Evolutionary conservation across 805 yeast genomes (phyloP).

Genomic region (Yarrowia bubula): DNA sequence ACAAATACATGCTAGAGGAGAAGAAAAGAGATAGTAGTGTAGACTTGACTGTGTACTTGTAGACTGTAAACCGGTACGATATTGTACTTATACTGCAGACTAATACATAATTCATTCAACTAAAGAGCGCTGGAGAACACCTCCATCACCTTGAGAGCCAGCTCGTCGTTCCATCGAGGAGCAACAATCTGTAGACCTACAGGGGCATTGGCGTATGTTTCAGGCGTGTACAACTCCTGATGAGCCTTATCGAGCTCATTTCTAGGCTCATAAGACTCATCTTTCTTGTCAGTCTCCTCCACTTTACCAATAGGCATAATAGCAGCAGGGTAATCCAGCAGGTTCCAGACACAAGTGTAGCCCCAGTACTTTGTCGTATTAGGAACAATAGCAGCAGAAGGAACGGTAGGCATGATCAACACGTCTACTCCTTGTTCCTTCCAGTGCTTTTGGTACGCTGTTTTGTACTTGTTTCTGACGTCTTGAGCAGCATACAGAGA

Average conservation of each 20-base stretch:
- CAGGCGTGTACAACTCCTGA: conserved; percentile 46
- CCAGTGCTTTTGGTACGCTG: conserved; percentile 47
- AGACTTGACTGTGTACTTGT: no score
- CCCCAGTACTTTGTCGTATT: conserved; percentile 23
- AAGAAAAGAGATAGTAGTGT: no score
- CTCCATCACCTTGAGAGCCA: conserved; percentile 10
- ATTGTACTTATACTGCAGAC: no score
- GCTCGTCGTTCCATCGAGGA: conserved; percentile 56
- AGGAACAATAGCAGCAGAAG: conserved; percentile 7
- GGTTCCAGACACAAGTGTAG: conserved; percentile 31
- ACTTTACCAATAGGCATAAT: conserved; percentile 34
- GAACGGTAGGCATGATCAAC: conserved; percentile 17
- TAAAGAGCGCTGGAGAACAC: background rate
- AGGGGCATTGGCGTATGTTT: conserved; percentile 51
- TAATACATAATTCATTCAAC: background rate
- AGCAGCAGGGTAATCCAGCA: conserved; percentile 32
- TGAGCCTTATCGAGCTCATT: conserved; percentile 32
- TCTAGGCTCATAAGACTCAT: conserved; percentile 20
- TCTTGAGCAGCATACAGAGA: conserved; percentile 42
- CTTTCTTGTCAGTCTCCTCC: conserved; percentile 44
- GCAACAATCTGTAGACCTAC: conserved; percentile 56
- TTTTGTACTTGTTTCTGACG: conserved; percentile 35
- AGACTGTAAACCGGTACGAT: no score
- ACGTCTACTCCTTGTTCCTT: conserved; percentile 33
- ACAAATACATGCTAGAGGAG: no score